Evolutionary conservation across 768 basidiomycete species (phyloP).

Genomic region (Agrocybe chaxingu): DNA sequence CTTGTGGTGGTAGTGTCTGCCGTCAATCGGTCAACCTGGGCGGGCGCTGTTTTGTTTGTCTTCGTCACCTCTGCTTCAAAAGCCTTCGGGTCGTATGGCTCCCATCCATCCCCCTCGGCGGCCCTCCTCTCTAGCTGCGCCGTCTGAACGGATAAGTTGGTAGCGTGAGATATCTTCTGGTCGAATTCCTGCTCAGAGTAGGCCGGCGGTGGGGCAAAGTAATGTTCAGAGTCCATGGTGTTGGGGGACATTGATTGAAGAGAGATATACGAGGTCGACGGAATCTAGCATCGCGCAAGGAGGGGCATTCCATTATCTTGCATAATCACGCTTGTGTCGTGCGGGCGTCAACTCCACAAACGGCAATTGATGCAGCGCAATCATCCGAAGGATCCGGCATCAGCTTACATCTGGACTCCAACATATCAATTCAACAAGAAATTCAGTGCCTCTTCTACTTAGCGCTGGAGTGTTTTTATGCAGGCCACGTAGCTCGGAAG

Average conservation of each 20-base stretch:
- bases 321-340: not conserved
- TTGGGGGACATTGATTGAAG: not conserved
- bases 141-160: slow-evolving; percentile 34
- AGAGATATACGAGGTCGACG: not conserved
- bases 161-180: slow-evolving; percentile 43
- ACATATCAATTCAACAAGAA: not conserved
- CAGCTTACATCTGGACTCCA: slow-evolving; percentile 3
- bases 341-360: slow-evolving; percentile 10
- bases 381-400: not conserved
- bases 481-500: too few species aligned
- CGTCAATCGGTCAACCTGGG: not conserved
- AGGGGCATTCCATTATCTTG: not conserved
- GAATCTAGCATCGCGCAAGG: too few species aligned
- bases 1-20: not conserved
- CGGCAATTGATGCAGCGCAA: slow-evolving; percentile 6
- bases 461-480: too few species aligned
- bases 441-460: too few species aligned
- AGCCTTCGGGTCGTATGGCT: slow-evolving; percentile 39
- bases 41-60: not conserved
- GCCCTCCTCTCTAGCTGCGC: slow-evolving; percentile 18
- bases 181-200: slow-evolving; percentile 51
- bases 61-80: slow-evolving; percentile 14
- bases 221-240: slow-evolving; percentile 11
- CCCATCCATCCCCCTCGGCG: slow-evolving; percentile 41
- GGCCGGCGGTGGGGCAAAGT: slow-evolving; percentile 37